Conservation (phyloP, 257 asterid genomes). For the Salvia splendens region DNA sequence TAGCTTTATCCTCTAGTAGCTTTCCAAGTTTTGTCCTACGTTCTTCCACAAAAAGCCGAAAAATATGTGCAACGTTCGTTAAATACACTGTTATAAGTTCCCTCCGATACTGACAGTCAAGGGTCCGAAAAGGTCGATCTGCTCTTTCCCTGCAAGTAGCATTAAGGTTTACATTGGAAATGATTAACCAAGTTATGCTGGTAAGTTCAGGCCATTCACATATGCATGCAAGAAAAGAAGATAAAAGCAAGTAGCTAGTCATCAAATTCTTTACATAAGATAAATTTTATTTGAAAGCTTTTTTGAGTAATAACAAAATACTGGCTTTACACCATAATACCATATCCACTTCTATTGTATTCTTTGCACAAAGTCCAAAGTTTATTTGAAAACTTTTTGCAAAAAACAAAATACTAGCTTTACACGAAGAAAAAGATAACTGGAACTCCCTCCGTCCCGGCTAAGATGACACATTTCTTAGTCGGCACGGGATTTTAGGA, state of each 20-base stretch:
- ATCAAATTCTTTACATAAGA: neutral
- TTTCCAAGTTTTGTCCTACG: constrained; percentile 73
- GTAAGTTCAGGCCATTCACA: too few relatives aligned
- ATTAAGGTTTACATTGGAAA: constrained; percentile 8
- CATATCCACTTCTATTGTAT: neutral
- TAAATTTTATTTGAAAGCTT: neutral
- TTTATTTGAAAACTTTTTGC: too few relatives aligned
- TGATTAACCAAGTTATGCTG: neutral
- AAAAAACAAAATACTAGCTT: too few relatives aligned
- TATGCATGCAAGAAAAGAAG: neutral
- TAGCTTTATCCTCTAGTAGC: constrained; percentile 78
- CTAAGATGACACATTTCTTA: too few relatives aligned
- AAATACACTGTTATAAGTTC: constrained; percentile 88
- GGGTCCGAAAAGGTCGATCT: constrained; percentile 90
- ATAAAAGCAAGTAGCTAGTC: constrained; percentile 7
- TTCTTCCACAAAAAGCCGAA: constrained; percentile 87
- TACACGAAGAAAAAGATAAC: too few relatives aligned
- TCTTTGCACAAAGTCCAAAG: too few relatives aligned
- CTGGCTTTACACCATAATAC: too few relatives aligned
- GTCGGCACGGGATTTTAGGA: too few relatives aligned
- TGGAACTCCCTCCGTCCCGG: too few relatives aligned
- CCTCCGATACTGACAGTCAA: constrained; percentile 83
- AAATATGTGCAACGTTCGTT: constrained; percentile 89
- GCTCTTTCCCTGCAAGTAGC: constrained; percentile 77
- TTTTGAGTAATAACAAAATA: neutral